Evolutionary conservation across 495 filamentous ascomycete genomes (phyloP), one percentile per base, ranked within the genome.

Genomic region (Penicillium egyptiacum): DNA sequence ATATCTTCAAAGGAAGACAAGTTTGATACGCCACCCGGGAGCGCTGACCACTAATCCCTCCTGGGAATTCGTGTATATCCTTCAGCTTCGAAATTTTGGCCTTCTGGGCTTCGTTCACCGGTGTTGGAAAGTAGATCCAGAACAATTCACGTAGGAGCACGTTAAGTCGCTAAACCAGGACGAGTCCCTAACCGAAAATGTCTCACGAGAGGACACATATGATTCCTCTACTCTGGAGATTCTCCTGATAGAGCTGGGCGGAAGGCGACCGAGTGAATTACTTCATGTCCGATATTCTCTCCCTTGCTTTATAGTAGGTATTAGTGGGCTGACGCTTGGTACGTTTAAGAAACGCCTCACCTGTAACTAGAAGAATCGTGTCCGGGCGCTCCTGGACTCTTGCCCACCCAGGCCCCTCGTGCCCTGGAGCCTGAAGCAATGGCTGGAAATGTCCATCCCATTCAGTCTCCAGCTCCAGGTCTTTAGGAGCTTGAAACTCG

Each of bases 201-300:
- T 55, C 40, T 55, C 45, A 23, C 40, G 51, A 31, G 25, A 50
- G 33, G 23, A 50, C 14, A 47, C 7, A 10, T 39, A 20, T 50
- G 16, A 51, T 51, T 12, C 35, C 51, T 43, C 41, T 35, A 30
- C 16, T 16, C 23, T 25, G 5, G 9, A 56, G 58, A 30, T 30
- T 55, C 44, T 60, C 58, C 39, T 46, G 45, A 48, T 50, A 60
- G 39, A 60, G 52, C 39, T 60, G 51, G 44, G 44, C 39, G 46
- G 43, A 56, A 48, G 53, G 53, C 43, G 58, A 60, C 51, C 19
- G 19, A n/a, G n/a, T 41, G 57, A 60, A 60, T 35, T 30, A 45
- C 30, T 37, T 41, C n/a, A 33, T 22, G 17, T 55, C 51, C 12
- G 25, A 54, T 22, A 52, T 19, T 50, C 31, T 55, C 35, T 41